Evolutionary conservation across 2,329 filamentous ascomycete genomes (phyloP), one percentile per base, ranked within the genome.

Genomic region (Pseudogymnoascus sp.): DNA sequence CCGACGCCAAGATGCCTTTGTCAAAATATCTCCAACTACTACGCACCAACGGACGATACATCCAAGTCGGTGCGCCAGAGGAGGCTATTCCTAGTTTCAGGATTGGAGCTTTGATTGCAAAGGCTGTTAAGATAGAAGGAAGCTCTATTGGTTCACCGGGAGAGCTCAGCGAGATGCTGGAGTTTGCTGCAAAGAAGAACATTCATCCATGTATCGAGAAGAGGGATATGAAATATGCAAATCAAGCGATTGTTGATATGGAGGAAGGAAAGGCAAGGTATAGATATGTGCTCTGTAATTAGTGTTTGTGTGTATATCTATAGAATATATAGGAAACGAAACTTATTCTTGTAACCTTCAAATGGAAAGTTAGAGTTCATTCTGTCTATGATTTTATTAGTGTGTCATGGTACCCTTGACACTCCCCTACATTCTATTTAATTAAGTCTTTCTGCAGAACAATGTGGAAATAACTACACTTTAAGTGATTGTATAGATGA

Each of bases 51-150:
- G 87, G 87, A 4, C 78, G 78, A 13, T 85, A 89, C 68, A 80
- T 89, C 63, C 85, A 89, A 73, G 80, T 91, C 59, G 87, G 87
- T 29, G 82, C 82, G 1, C 87, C 88, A 0, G 88, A 91, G 69
- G 80, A 81, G 63, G 73, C 74, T 75, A 77, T 73, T 74, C 84
- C 83, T 4, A 74, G 76, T 2, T 78, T 87, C 67, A 78, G 76
- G 65, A 82, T 81, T 1, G 84, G 81, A 66, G 74, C 80, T 13
- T 72, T 88, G 66, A 86, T 88, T 61, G 75, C 73, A 40, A 87
- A 86, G 70, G 80, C 81, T 7, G 71, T 76, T 6, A 78, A 77
- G 67, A 72, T 84, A 26, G 78, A 77, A 0, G 81, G 80, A 21
- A 68, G 60, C 11, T 29, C 44, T 38, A 73, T 72, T 60, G 71